Evolutionary conservation across 1,284 basidiomycete species (phyloP), one percentile per base, ranked within the genome.

Genomic region (Fomitiporia mediterranea): DNA sequence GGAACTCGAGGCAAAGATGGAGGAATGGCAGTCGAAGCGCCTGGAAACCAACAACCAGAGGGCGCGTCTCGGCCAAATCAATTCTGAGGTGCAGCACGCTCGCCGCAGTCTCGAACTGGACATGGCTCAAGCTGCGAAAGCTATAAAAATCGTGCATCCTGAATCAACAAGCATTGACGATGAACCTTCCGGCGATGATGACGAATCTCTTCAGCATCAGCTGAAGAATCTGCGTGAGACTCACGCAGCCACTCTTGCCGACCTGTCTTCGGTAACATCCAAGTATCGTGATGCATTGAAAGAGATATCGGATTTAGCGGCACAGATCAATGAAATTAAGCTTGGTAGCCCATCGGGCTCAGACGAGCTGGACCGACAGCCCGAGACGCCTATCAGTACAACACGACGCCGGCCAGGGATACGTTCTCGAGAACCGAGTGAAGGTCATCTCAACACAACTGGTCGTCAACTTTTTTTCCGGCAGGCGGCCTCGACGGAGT

Each of bases 221-320:
- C 72, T 89, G 21, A 66, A 82, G 19, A 74, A 78, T 15, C 76
- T 94, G 21, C 87, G 88, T 65, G 80, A 86, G 65, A 89, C 86
- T 0, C 84, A 92, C 64, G 80, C 85, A 42, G 83, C 84, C 19
- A 92, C 92, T 0, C 78, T 94, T 8, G 76, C 82, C 2, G 89
- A 94, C 66, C 78, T 95, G 27, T 84, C 91, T 7, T 75, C 81
- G 1, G 80, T 95, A 35, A 86, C 88, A 3, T 71, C 73, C 39
- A 94, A 93, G 68, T 96, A 96, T 68, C 84, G 86, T 35, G 89
- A 95, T 62, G 89, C 94, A n/a, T 77, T 96, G 27, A 80, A 81
- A 56, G 90, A 94, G 68, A 93, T 97, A 60, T 88, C 88, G 11
- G 90, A 94, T 61, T 79, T 98, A 44, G 86, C 87, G 13, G 81